phyloP scores from a whole-genome alignment of 192 early-diverging fungal species.

The Backusella psychrophila region DNA sequence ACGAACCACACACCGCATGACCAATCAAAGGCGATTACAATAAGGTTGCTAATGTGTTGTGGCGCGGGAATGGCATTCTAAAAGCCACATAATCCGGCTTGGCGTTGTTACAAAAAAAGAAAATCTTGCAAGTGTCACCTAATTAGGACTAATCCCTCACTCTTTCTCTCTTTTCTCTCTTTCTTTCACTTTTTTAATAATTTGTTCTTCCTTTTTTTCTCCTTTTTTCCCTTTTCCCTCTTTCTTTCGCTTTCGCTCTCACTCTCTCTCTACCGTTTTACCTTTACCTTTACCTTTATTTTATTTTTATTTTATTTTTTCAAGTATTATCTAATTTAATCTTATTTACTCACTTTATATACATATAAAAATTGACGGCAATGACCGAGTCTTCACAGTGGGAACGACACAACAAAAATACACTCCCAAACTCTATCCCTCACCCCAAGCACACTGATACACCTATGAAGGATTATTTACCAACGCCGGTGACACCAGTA shows the following conservation, averaged over 20 bases:
- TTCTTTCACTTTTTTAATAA: neutral
- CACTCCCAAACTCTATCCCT: neutral
- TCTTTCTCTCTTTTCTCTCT: neutral
- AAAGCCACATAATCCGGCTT: conserved; percentile 3
- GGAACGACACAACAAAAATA: neutral
- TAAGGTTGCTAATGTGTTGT: neutral
- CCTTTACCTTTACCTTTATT: too few relatives aligned
- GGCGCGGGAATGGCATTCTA: neutral
- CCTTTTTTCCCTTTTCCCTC: neutral
- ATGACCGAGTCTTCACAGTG: neutral
- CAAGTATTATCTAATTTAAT: neutral
- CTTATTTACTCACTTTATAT: neutral
- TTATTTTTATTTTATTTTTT: neutral
- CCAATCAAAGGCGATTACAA: neutral
- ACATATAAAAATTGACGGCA: neutral
- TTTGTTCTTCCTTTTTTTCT: neutral
- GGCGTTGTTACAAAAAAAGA: conserved; percentile 4
- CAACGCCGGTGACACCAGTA: conserved; percentile 14
- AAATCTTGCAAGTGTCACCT: neutral
- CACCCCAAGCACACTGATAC: conserved; percentile 1
- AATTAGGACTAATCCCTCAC: neutral
- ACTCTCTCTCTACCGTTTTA: neutral
- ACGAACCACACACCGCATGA: neutral
- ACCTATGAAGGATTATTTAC: conserved; percentile 18
- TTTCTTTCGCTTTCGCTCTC: neutral